Conservation (phyloP, 1,284 basidiomycete genomes). For the Sanghuangporus baumii region DNA sequence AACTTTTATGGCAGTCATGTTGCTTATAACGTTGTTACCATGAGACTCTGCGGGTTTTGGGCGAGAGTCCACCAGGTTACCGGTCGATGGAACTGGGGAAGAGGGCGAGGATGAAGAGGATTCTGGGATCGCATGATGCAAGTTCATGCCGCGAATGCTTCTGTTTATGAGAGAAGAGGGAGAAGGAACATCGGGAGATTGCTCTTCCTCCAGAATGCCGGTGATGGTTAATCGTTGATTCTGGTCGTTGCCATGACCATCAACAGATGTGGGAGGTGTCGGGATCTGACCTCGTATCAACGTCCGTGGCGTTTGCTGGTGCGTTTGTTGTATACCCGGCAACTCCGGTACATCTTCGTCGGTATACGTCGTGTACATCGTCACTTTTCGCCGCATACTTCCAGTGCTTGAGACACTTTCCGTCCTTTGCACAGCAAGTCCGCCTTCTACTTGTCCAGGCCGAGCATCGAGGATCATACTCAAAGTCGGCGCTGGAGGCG, state of each 20-base stretch:
- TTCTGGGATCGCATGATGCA: not conserved
- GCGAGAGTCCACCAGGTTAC: not conserved
- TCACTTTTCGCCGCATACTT: not conserved
- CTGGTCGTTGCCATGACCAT: constrained; percentile 6
- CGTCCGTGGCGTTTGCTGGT: not conserved
- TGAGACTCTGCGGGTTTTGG: not conserved
- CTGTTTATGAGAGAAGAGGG: not conserved
- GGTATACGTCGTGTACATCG: not conserved
- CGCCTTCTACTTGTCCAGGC: not conserved
- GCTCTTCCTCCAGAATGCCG: not conserved
- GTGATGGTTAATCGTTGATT: constrained; percentile 1
- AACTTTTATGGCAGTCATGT: not conserved
- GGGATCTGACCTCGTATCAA: constrained; percentile 8
- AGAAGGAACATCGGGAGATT: not conserved
- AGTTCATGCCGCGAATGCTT: not conserved
- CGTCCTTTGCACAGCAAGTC: not conserved
- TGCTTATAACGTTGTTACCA: not conserved
- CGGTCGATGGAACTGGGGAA: not conserved
- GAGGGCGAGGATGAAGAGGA: not conserved
- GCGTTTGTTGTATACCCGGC: not conserved
- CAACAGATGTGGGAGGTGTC: constrained; percentile 16
- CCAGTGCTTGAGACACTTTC: not conserved
- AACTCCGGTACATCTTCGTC: not conserved
- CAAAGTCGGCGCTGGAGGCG: not conserved
- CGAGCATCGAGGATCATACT: not conserved